These are phyloP conservation scores for Yamadazyma ubonensis DNA, from an alignment of 805 yeast species.

Conservation along the genomic window DNA sequence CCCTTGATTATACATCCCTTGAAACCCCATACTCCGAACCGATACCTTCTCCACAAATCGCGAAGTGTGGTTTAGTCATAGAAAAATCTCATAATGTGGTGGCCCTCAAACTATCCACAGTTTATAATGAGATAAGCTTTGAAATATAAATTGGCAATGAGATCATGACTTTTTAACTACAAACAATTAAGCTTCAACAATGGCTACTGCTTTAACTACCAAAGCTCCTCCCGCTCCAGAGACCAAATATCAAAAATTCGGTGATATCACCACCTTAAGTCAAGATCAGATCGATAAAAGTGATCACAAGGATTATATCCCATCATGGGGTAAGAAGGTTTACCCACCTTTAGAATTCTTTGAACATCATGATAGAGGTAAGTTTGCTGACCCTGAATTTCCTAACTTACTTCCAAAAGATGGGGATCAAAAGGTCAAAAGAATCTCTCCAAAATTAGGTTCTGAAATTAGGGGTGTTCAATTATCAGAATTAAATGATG, in stretches of 20 bases:
- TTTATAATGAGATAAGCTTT: too few species aligned
- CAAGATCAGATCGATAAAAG: constrained; percentile 14
- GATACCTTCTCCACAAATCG: too few species aligned
- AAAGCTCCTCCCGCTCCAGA: too few species aligned
- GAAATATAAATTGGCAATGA: too few species aligned
- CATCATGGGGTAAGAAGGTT: constrained; percentile 41
- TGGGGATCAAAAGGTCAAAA: constrained; percentile 29
- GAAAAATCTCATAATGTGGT: too few species aligned
- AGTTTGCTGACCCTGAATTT: constrained; percentile 53
- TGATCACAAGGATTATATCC: constrained; percentile 26
- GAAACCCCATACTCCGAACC: too few species aligned
- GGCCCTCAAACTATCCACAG: too few species aligned
- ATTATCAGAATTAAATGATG: constrained; percentile 49
- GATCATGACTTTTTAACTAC: too few species aligned
- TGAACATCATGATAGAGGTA: constrained; percentile 58
- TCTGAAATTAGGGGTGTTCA: constrained; percentile 61
- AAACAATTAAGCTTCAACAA: too few species aligned
- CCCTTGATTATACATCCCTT: too few species aligned
- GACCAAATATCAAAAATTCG: background rate
- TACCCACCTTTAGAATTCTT: constrained; percentile 52
- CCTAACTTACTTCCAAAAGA: constrained; percentile 46
- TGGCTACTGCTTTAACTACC: too few species aligned
- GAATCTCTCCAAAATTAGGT: constrained; percentile 70
- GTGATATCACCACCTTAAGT: constrained; percentile 13
- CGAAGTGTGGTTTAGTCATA: too few species aligned